Evolutionary conservation across 805 yeast genomes (phyloP).

Genomic region (Tetrapisispora phaffii): DNA sequence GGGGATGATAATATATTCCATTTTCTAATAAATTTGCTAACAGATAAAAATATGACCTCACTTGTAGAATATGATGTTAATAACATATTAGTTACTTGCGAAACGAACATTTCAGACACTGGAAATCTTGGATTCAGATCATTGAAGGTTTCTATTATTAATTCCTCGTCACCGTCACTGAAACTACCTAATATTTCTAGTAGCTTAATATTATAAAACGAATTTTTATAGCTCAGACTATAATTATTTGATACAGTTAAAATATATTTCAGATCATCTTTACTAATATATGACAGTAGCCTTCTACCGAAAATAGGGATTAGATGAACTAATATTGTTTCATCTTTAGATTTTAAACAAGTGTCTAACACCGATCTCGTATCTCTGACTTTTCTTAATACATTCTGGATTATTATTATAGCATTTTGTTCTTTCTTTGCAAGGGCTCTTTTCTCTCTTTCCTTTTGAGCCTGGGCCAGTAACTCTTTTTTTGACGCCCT

Average conservation of each 20-base stretch:
- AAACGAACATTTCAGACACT: background rate
- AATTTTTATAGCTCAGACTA: conserved; percentile 8
- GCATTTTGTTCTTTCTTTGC: conserved; percentile 42
- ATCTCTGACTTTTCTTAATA: conserved; percentile 31
- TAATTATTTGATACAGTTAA: conserved; percentile 5
- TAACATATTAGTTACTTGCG: background rate
- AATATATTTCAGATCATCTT: conserved; percentile 5
- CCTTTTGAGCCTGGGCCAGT: conserved; percentile 56
- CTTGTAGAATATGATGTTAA: background rate
- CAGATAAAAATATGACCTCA: background rate
- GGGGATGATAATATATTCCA: background rate
- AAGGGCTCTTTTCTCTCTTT: conserved; percentile 56
- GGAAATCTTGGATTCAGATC: background rate
- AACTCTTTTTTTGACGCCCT: conserved; percentile 31
- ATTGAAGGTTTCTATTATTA: background rate
- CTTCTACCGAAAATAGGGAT: conserved; percentile 27
- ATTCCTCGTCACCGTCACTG: conserved; percentile 4
- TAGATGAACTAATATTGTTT: conserved; percentile 15
- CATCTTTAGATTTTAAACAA: background rate
- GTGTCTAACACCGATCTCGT: background rate
- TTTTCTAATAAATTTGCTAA: background rate
- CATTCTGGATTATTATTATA: conserved; percentile 41
- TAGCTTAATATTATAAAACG: conserved; percentile 7
- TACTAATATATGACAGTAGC: conserved; percentile 10
- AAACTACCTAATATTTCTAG: conserved; percentile 6